A percentile compares a stretch with the other conserved stretches of the same genome.
phyloP scores from a whole-genome alignment of 148 eudicot genomes.

The Persicaria maculosa region DNA sequence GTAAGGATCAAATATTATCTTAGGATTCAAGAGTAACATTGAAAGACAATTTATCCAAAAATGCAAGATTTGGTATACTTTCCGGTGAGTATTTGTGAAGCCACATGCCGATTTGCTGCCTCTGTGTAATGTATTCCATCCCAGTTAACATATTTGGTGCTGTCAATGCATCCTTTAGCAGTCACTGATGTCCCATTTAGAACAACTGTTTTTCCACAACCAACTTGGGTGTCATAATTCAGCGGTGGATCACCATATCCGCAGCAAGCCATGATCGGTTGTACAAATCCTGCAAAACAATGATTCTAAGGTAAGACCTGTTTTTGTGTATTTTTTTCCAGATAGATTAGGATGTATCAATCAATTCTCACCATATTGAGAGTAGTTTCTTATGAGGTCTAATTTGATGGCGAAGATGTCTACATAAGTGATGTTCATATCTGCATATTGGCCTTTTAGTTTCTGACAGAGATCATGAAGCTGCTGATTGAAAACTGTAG shows the following conservation, averaged over 20 bases:
- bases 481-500: conserved; percentile 42
- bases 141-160: conserved; percentile 37
- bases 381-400: conserved; percentile 41
- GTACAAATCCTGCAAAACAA: conserved; percentile 19
- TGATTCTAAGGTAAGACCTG: background rate
- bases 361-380: conserved; percentile 36
- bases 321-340: background rate
- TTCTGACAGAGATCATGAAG: conserved; percentile 40
- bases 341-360: background rate
- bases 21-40: background rate
- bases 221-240: conserved; percentile 20
- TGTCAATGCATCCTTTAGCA: conserved; percentile 17
- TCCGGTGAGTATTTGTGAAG: conserved; percentile 43
- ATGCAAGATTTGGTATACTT: conserved; percentile 13
- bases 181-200: conserved; percentile 19
- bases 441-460: conserved; percentile 35
- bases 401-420: conserved; percentile 50
- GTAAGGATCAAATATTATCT: too few relatives aligned
- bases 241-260: conserved; percentile 27
- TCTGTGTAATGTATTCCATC: conserved; percentile 62
- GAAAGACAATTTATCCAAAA: background rate
- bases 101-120: conserved; percentile 44
- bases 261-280: conserved; percentile 24
- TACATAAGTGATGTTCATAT: conserved; percentile 42
- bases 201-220: conserved; percentile 18